A percentile compares a stretch with the other conserved stretches of the same genome.
These are phyloP conservation scores for Butyriboletus regius DNA, from an alignment of 1,284 basidiomycete species.

Conservation along the genomic window DNA sequence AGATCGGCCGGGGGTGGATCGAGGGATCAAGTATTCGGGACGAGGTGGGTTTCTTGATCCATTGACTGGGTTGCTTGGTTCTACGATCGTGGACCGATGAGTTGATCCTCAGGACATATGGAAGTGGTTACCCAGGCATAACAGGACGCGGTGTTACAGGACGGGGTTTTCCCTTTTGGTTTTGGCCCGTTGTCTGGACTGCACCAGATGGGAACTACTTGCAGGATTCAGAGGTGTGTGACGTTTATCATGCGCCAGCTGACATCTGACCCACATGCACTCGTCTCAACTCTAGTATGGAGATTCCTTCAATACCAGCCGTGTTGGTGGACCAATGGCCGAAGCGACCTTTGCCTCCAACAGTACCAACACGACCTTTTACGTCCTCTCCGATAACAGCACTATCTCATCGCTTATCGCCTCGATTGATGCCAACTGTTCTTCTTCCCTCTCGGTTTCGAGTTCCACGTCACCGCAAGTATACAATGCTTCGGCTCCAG, in stretches of 20 bases:
- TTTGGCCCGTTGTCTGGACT: slow-evolving; percentile 34
- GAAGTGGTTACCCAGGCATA: slow-evolving; percentile 37
- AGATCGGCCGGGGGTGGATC: slow-evolving; percentile 39
- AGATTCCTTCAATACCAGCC: slow-evolving; percentile 42
- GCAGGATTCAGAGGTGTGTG: slow-evolving; percentile 18
- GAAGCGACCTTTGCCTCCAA: slow-evolving; percentile 47
- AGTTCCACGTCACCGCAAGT: slow-evolving; percentile 18
- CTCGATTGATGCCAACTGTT: slow-evolving; percentile 45
- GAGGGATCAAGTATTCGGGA: slow-evolving; percentile 36
- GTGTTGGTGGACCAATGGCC: slow-evolving; percentile 53
- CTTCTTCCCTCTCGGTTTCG: slow-evolving; percentile 26
- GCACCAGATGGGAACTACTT: slow-evolving; percentile 12
- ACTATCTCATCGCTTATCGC: slow-evolving; percentile 47
- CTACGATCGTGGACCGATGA: not conserved
- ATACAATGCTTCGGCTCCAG: slow-evolving; percentile 16
- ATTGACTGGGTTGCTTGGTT: not conserved
- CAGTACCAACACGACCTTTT: slow-evolving; percentile 37
- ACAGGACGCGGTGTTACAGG: slow-evolving; percentile 26
- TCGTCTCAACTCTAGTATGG: slow-evolving; percentile 43
- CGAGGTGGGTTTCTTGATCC: slow-evolving; percentile 29
- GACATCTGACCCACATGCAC: not conserved
- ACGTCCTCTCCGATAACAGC: slow-evolving; percentile 52
- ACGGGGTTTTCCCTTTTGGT: slow-evolving; percentile 35
- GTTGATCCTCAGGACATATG: slow-evolving; percentile 28
- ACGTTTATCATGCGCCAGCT: not conserved